These are phyloP conservation scores for Xylariomycetidae sp. DNA, from an alignment of 2,329 filamentous ascomycete species.

Conservation along the genomic window DNA sequence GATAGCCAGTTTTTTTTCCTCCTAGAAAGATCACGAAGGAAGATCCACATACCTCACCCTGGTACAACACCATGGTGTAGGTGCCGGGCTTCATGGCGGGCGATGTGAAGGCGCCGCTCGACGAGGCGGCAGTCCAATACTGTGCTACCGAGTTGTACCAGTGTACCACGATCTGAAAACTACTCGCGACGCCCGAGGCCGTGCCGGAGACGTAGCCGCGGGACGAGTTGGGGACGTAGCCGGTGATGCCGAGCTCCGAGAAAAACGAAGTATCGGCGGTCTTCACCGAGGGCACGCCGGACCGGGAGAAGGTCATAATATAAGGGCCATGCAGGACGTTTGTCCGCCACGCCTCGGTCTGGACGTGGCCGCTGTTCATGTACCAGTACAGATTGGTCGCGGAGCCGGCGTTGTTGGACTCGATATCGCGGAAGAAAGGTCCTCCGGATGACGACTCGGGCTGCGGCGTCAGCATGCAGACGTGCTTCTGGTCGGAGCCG, in stretches of 20 bases:
- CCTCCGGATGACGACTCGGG: conserved; percentile 60
- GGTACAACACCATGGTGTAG: conserved; percentile 64
- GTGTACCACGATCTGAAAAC: conserved; percentile 55
- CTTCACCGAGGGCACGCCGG: conserved; percentile 43
- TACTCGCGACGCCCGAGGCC: conserved; percentile 50
- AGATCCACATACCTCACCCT: too few relatives aligned
- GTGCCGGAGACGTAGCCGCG: conserved; percentile 59
- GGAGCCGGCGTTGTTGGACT: conserved; percentile 57
- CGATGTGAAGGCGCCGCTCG: conserved; percentile 54
- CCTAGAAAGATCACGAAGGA: too few relatives aligned
- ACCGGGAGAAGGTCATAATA: conserved; percentile 55
- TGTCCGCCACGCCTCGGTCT: conserved; percentile 54
- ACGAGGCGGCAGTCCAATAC: conserved; percentile 58
- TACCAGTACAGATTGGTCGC: conserved; percentile 61
- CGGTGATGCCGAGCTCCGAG: conserved; percentile 50
- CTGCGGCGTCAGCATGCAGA: conserved; percentile 55
- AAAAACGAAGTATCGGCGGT: conserved; percentile 56
- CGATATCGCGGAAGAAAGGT: conserved; percentile 63
- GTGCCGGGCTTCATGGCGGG: conserved; percentile 64
- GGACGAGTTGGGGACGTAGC: conserved; percentile 50
- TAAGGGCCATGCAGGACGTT: conserved; percentile 65
- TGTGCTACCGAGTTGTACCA: conserved; percentile 61
- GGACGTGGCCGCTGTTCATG: conserved; percentile 62
- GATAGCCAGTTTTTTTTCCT: too few relatives aligned
- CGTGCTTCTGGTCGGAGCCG: conserved; percentile 42